Conservation (phyloP, 257 asterid genomes). For the Eustoma russellianum region DNA sequence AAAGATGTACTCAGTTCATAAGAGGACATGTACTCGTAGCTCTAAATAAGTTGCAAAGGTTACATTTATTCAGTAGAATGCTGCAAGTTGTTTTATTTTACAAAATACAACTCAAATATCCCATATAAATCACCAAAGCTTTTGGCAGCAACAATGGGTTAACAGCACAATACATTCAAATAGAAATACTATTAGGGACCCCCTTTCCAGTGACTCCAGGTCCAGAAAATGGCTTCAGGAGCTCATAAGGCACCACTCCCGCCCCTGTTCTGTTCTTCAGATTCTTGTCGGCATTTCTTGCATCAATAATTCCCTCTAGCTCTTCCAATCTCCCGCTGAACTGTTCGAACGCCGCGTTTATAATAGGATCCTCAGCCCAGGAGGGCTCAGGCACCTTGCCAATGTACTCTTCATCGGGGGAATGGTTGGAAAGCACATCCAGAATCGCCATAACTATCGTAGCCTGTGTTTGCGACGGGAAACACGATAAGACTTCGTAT, state of each 20-base stretch:
- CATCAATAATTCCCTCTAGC: constrained; percentile 64
- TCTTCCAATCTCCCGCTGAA: constrained; percentile 39
- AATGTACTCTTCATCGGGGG: constrained; percentile 77
- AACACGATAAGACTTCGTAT: constrained; percentile 31
- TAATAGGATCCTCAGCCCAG: constrained; percentile 31
- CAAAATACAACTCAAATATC: too few species aligned
- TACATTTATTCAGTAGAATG: too few species aligned
- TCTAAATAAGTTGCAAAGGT: too few species aligned
- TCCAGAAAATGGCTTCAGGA: constrained; percentile 58
- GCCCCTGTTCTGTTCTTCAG: constrained; percentile 63
- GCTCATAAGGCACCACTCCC: constrained; percentile 62
- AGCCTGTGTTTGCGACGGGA: constrained; percentile 70
- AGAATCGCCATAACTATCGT: constrained; percentile 36
- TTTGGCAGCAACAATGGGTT: too few species aligned
- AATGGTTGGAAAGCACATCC: constrained; percentile 61
- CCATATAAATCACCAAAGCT: background rate
- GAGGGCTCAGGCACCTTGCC: constrained; percentile 32
- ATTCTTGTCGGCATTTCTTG: constrained; percentile 25
- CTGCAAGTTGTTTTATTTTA: background rate
- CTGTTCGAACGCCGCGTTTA: constrained; percentile 41
- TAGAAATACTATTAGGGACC: constrained; percentile 74
- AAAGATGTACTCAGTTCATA: too few species aligned
- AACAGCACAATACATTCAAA: constrained; percentile 16
- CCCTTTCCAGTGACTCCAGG: constrained; percentile 72
- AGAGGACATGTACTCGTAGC: too few species aligned